phyloP scores from a whole-genome alignment of 2,329 filamentous ascomycete species.

The Colletotrichum tofieldiae region DNA sequence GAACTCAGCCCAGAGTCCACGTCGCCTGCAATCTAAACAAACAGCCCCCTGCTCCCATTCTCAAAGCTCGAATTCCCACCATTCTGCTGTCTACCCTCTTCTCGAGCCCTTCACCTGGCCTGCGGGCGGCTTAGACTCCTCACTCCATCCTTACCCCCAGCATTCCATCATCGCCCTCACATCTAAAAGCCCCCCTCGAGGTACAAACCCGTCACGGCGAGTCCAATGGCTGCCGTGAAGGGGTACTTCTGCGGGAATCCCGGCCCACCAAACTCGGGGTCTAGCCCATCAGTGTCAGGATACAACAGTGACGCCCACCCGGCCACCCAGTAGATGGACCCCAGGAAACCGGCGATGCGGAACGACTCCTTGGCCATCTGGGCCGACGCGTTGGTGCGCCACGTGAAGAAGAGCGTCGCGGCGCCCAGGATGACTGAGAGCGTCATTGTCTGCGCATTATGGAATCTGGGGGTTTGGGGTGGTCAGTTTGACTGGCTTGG shows the following conservation, averaged over 20 bases:
- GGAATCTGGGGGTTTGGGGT: constrained; percentile 51
- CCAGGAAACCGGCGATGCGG: constrained; percentile 53
- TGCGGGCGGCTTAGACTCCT: neutral
- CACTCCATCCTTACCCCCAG: neutral
- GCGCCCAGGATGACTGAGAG: constrained; percentile 57
- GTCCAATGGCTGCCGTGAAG: constrained; percentile 31
- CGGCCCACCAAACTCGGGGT: constrained; percentile 61
- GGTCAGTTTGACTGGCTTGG: neutral
- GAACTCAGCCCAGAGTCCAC: constrained; percentile 25
- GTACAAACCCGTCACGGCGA: constrained; percentile 32
- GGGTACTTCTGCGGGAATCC: constrained; percentile 56
- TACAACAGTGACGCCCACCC: constrained; percentile 56
- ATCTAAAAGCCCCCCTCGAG: constrained; percentile 30
- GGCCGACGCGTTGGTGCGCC: constrained; percentile 48
- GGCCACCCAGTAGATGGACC: constrained; percentile 60
- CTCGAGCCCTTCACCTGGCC: neutral
- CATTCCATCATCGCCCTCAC: neutral
- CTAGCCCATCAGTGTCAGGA: constrained; percentile 57
- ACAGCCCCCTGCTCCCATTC: neutral
- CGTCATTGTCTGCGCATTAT: constrained; percentile 60
- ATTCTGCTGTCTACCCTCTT: neutral
- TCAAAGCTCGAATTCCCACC: neutral
- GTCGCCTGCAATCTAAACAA: constrained; percentile 31
- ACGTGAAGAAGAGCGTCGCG: constrained; percentile 59
- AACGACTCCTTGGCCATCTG: constrained; percentile 51